phyloP scores from a whole-genome alignment of 495 filamentous ascomycete genomes.

The Tuber borchii region DNA sequence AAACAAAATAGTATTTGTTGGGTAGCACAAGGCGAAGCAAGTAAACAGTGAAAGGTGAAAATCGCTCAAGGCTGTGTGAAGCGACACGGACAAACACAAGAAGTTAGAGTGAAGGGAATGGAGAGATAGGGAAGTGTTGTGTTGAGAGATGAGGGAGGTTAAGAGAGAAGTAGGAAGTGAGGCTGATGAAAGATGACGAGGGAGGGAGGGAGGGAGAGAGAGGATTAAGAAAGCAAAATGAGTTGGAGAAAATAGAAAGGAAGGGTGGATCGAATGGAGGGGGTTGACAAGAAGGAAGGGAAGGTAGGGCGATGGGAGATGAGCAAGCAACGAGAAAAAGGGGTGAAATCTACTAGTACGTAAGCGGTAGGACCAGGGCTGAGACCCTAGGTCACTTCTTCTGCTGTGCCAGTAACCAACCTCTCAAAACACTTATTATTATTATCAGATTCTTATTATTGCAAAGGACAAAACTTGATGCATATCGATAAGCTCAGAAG shows the following conservation, averaged over 20 bases:
- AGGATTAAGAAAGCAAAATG: constrained; percentile 14
- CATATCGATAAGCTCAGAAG: background rate
- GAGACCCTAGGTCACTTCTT: background rate
- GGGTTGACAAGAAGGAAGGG: constrained; percentile 32
- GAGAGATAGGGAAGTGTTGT: constrained; percentile 36
- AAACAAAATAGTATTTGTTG: constrained; percentile 31
- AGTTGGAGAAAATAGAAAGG: constrained; percentile 16
- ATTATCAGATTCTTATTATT: background rate
- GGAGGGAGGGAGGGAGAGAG: constrained; percentile 31
- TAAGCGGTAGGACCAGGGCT: constrained; percentile 7
- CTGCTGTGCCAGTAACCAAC: background rate
- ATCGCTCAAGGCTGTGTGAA: constrained; percentile 31
- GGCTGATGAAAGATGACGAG: constrained; percentile 42
- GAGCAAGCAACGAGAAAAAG: constrained; percentile 32
- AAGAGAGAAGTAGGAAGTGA: constrained; percentile 25
- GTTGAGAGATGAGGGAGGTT: constrained; percentile 33
- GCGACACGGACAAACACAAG: constrained; percentile 17
- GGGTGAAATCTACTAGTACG: background rate
- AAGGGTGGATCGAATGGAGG: constrained; percentile 32
- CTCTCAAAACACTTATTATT: background rate
- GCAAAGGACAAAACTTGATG: background rate
- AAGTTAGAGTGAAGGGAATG: constrained; percentile 18
- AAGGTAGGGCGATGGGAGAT: constrained; percentile 36
- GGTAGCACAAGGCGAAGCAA: constrained; percentile 9
- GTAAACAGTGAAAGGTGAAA: constrained; percentile 43